phyloP scores from a whole-genome alignment of 495 filamentous ascomycete species.

The Glarea lozoyensis region DNA sequence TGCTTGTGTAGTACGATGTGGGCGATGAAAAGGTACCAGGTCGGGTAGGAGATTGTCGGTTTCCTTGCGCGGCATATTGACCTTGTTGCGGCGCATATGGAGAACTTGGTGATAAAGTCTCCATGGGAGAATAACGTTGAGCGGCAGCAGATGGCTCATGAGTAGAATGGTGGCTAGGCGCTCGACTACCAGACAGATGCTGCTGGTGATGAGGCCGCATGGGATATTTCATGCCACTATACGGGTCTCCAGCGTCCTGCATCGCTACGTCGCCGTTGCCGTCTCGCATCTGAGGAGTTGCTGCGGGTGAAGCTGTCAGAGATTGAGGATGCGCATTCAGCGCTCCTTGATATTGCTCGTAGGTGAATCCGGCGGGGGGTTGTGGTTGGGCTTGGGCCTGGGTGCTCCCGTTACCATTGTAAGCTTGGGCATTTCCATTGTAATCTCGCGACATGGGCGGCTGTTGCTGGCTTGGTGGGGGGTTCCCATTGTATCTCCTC shows the following conservation, averaged over 20 bases:
- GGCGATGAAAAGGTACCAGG: slow-evolving; percentile 36
- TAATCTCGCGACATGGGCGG: slow-evolving; percentile 42
- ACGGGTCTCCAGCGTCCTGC: slow-evolving; percentile 78
- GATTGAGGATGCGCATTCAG: slow-evolving; percentile 43
- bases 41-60: slow-evolving; percentile 42
- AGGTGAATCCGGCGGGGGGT: slow-evolving; percentile 56
- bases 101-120: slow-evolving; percentile 53
- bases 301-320: slow-evolving; percentile 54
- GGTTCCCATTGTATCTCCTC: too few relatives aligned
- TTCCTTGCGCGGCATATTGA: slow-evolving; percentile 28
- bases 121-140: slow-evolving; percentile 93
- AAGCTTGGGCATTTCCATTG: slow-evolving; percentile 34
- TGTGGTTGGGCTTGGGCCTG: slow-evolving; percentile 42
- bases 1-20: slow-evolving; percentile 37
- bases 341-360: slow-evolving; percentile 60
- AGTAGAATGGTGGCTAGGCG: slow-evolving; percentile 42
- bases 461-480: too few relatives aligned
- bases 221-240: slow-evolving; percentile 73
- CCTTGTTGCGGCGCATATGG: slow-evolving; percentile 32
- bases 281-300: slow-evolving; percentile 60
- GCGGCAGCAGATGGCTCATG: slow-evolving; percentile 66
- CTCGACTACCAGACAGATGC: slow-evolving; percentile 38
- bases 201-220: slow-evolving; percentile 59
- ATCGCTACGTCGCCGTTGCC: slow-evolving; percentile 79
- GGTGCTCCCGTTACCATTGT: slow-evolving; percentile 27